These are phyloP conservation scores for Westerdykella sp. DNA, from an alignment of 2,329 filamentous ascomycete species.

Conservation along the genomic window DNA sequence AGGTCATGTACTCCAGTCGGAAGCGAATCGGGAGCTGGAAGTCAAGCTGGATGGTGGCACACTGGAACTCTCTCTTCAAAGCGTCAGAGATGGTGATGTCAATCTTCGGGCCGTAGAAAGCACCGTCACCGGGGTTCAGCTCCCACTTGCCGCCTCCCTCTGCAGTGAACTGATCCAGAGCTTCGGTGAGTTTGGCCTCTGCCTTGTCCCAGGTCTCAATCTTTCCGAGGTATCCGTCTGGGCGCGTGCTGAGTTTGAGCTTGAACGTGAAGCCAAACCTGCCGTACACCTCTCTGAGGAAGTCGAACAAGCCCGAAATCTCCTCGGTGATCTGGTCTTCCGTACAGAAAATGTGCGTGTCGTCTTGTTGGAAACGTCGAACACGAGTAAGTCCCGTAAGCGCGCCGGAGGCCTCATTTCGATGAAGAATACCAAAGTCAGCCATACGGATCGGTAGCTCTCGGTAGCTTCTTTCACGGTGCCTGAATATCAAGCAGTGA, in stretches of 20 bases:
- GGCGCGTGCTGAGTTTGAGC: slow-evolving; percentile 85
- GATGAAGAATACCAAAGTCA: slow-evolving; percentile 91
- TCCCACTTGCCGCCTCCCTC: slow-evolving; percentile 67
- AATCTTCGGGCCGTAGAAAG: slow-evolving; percentile 98
- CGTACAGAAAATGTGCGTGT: slow-evolving; percentile 92
- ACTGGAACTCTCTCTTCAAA: slow-evolving; percentile 76
- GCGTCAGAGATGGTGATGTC: slow-evolving; percentile 93
- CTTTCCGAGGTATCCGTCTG: slow-evolving; percentile 83
- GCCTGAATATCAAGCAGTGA: slow-evolving; percentile 81
- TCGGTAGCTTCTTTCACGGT: slow-evolving; percentile 77
- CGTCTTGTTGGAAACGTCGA: slow-evolving; percentile 90
- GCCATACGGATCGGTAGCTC: slow-evolving; percentile 89
- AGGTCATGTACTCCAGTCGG: slow-evolving; percentile 77
- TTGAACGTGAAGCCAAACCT: slow-evolving; percentile 87
- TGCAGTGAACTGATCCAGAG: slow-evolving; percentile 65
- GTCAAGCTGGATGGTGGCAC: slow-evolving; percentile 90
- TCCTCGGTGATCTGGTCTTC: slow-evolving; percentile 71
- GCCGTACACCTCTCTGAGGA: slow-evolving; percentile 72
- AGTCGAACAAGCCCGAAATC: slow-evolving; percentile 80
- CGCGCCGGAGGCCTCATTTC: slow-evolving; percentile 91
- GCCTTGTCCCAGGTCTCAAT: slow-evolving; percentile 84
- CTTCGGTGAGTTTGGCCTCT: slow-evolving; percentile 71
- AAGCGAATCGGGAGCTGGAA: slow-evolving; percentile 84
- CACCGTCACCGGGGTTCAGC: slow-evolving; percentile 89
- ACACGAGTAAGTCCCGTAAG: slow-evolving; percentile 87